A percentile compares a stretch with the other conserved stretches of the same genome.
Conservation (phyloP, 768 basidiomycete species). For the Cystoderma amianthinum region DNA sequence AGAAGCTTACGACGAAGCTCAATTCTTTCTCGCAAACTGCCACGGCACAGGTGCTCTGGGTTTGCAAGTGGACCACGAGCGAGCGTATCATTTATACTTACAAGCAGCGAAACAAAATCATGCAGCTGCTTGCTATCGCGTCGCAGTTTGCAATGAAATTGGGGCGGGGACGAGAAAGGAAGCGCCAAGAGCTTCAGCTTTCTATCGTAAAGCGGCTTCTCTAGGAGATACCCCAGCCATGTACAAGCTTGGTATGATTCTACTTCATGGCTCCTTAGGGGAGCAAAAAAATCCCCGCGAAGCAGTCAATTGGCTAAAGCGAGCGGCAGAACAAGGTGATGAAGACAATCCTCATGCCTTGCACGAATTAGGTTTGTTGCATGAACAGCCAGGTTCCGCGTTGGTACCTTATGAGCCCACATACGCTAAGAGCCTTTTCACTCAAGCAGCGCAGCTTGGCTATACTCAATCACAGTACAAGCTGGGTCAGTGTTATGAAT, state of each 20-base stretch:
- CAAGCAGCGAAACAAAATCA: slow-evolving; percentile 98
- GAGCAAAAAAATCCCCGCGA: slow-evolving; percentile 86
- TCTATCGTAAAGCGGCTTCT: slow-evolving; percentile 95
- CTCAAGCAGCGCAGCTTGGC: slow-evolving; percentile 87
- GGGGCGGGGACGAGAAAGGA: slow-evolving; percentile 93
- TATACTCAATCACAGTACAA: slow-evolving; percentile 94
- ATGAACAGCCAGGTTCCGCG: slow-evolving; percentile 63
- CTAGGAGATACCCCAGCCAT: slow-evolving; percentile 96
- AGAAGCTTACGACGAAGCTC: slow-evolving; percentile 90
- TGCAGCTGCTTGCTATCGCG: slow-evolving; percentile 89
- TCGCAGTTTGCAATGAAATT: slow-evolving; percentile 98
- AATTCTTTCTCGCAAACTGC: slow-evolving; percentile 97
- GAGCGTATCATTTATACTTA: slow-evolving; percentile 93
- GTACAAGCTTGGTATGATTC: slow-evolving; percentile 99
- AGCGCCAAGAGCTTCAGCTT: slow-evolving; percentile 81
- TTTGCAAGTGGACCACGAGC: slow-evolving; percentile 95
- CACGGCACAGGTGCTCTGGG: slow-evolving; percentile 94
- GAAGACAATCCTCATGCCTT: slow-evolving; percentile 97
- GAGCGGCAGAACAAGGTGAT: slow-evolving; percentile 96
- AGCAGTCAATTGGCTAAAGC: slow-evolving; percentile 89
- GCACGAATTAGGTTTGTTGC: slow-evolving; percentile 86
- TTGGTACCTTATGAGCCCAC: slow-evolving; percentile 74
- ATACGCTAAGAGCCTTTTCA: slow-evolving; percentile 81
- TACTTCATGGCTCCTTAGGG: slow-evolving; percentile 77
- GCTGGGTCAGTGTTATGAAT: slow-evolving; percentile 93